A percentile compares a stretch with the other conserved stretches of the same genome.
Conservation (phyloP, 148 eudicot genomes). For the Rheum nobile region DNA sequence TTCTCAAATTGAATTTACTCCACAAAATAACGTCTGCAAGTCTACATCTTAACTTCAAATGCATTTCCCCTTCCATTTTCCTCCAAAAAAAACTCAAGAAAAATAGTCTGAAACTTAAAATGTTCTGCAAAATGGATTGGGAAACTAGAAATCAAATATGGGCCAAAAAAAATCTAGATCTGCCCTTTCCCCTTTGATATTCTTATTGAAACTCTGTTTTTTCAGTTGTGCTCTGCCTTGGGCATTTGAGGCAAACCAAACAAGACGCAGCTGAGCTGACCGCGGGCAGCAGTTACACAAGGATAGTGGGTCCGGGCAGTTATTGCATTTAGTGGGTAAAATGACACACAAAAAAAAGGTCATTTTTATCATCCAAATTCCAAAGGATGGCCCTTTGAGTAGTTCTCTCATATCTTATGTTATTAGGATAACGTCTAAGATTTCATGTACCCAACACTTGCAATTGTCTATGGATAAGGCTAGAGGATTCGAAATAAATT, state of each 20-base stretch:
- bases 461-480: background rate
- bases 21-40: too few species aligned
- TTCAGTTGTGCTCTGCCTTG: background rate
- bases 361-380: background rate
- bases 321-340: background rate
- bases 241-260: conserved; percentile 2
- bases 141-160: background rate
- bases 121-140: background rate
- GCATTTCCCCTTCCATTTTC: background rate
- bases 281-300: background rate
- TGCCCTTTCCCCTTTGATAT: background rate
- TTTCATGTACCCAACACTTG: background rate
- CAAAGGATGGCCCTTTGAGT: too few species aligned
- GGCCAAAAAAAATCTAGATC: background rate
- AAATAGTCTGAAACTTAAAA: background rate
- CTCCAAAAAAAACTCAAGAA: background rate
- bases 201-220: background rate
- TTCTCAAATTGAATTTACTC: too few species aligned
- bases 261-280: background rate
- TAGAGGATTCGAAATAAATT: background rate
- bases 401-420: background rate
- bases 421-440: background rate
- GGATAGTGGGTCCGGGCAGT: conserved; percentile 2
- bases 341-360: background rate
- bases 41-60: background rate